A percentile compares a stretch with the other conserved stretches of the same genome.
phyloP scores from a whole-genome alignment of 495 filamentous ascomycete species.

The Glonium stellatum region DNA sequence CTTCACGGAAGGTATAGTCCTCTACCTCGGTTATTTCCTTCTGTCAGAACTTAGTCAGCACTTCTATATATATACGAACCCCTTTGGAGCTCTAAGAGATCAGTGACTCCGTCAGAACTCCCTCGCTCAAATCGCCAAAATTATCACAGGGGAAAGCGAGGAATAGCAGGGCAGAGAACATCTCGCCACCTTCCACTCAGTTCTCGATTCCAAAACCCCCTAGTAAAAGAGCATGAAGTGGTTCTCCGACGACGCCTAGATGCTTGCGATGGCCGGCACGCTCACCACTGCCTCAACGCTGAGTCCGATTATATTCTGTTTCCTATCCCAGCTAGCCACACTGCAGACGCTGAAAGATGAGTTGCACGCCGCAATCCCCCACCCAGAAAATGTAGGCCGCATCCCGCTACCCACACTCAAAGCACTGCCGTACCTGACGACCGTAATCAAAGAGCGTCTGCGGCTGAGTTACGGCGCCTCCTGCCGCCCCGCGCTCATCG shows the following conservation, averaged over 20 bases:
- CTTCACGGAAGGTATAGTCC: too few relatives aligned
- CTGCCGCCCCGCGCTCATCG: too few relatives aligned
- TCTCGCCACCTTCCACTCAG: background rate
- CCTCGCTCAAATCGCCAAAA: too few relatives aligned
- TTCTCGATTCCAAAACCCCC: background rate
- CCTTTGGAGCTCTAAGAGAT: too few relatives aligned
- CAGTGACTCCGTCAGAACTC: too few relatives aligned
- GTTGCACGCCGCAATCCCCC: background rate
- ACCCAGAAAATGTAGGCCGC: background rate
- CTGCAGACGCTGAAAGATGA: background rate
- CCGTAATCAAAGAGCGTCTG: background rate
- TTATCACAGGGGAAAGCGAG: too few relatives aligned
- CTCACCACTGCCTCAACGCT: background rate
- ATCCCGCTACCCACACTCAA: background rate
- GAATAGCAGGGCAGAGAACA: background rate
- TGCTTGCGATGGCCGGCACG: background rate
- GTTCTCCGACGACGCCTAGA: background rate
- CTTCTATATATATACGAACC: too few relatives aligned
- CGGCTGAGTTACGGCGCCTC: background rate
- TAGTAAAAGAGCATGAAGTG: background rate
- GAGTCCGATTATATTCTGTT: background rate
- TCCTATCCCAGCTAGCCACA: background rate
- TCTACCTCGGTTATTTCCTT: too few relatives aligned
- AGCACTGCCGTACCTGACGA: background rate
- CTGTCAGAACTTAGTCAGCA: too few relatives aligned